phyloP scores from a whole-genome alignment of 352 stramenopile genomes.

The Phytopythium cucurbitacearum region DNA sequence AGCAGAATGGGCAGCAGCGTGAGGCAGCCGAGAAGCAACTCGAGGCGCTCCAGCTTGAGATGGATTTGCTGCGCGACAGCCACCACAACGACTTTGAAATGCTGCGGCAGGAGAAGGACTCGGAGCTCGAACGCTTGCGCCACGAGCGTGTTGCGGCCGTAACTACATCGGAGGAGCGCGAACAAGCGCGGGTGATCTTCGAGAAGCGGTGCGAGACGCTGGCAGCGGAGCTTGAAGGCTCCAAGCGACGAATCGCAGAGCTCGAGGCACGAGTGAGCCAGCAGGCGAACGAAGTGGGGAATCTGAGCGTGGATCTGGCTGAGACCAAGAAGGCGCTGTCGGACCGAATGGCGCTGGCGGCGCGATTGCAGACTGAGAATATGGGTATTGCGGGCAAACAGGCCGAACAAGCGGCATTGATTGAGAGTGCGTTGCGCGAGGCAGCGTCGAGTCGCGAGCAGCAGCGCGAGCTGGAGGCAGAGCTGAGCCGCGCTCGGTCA shows the following conservation, averaged over 20 bases:
- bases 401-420: conserved; percentile 69
- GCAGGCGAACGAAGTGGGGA: conserved; percentile 56
- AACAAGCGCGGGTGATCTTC: no score
- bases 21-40: conserved; percentile 52
- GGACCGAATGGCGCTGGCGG: conserved; percentile 74
- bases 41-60: conserved; percentile 36
- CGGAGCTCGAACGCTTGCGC: conserved; percentile 41
- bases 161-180: conserved; percentile 18
- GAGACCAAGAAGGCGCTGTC: conserved; percentile 84
- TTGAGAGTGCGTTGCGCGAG: conserved; percentile 66
- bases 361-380: conserved; percentile 81
- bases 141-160: conserved; percentile 24
- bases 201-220: conserved; percentile 13
- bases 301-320: conserved; percentile 66
- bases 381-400: conserved; percentile 79
- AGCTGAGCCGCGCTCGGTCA: conserved; percentile 27
- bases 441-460: conserved; percentile 33
- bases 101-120: conserved; percentile 55
- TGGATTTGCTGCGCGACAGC: conserved; percentile 49
- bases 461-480: conserved; percentile 39
- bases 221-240: conserved; percentile 29
- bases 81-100: conserved; percentile 60
- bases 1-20: conserved; percentile 47
- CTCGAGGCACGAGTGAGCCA: conserved; percentile 43
- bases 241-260: conserved; percentile 31